phyloP scores from a whole-genome alignment of 2,329 filamentous ascomycete genomes.

The Aspergillus sp. region DNA sequence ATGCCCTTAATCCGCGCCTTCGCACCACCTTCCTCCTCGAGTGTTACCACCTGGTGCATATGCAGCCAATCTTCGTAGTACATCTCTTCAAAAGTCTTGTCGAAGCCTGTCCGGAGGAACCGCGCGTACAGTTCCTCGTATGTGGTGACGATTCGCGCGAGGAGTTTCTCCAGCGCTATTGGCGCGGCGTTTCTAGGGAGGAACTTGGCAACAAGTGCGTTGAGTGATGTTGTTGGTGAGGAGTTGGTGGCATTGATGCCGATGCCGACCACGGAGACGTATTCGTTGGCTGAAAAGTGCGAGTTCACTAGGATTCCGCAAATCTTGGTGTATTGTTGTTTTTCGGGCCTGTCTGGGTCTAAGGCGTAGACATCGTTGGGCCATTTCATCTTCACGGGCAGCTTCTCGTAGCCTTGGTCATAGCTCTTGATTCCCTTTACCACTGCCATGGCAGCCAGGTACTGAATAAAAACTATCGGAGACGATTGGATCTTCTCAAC shows the following conservation, averaged over 20 bases:
- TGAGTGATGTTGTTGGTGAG: slow-evolving; percentile 79
- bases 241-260: slow-evolving; percentile 81
- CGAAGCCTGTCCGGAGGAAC: slow-evolving; percentile 73
- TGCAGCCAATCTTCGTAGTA: slow-evolving; percentile 89
- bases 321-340: slow-evolving; percentile 69
- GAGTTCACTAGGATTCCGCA: slow-evolving; percentile 90
- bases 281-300: slow-evolving; percentile 66
- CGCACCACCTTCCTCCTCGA: slow-evolving; percentile 72
- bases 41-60: slow-evolving; percentile 62
- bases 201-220: slow-evolving; percentile 55
- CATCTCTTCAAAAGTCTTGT: slow-evolving; percentile 59
- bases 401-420: slow-evolving; percentile 62
- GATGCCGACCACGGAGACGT: slow-evolving; percentile 78
- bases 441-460: slow-evolving; percentile 80
- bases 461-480: slow-evolving; percentile 89
- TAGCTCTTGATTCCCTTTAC: slow-evolving; percentile 78
- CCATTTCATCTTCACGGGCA: slow-evolving; percentile 90
- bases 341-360: slow-evolving; percentile 51
- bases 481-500: slow-evolving; percentile 63
- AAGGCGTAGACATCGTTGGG: slow-evolving; percentile 87
- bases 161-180: slow-evolving; percentile 69
- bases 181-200: slow-evolving; percentile 39
- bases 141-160: slow-evolving; percentile 69
- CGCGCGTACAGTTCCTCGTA: slow-evolving; percentile 70
- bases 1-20: slow-evolving; percentile 77